Evolutionary conservation across 1,139 yeast genomes (phyloP), one percentile per base, ranked within the genome.

Genomic region (Scheffersomyces illinoinensis): DNA sequence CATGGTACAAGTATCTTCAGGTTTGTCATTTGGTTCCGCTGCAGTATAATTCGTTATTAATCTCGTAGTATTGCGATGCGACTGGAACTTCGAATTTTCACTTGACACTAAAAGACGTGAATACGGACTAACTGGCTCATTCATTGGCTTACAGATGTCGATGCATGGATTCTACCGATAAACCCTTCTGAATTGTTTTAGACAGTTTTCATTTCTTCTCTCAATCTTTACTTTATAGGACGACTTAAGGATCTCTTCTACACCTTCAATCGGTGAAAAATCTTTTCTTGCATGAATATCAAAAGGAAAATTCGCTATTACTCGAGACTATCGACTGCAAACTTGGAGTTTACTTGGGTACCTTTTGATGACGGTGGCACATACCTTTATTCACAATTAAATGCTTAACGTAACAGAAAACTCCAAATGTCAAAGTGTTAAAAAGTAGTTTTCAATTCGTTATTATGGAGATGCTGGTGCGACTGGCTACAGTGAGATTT

Each of bases 321-420:
- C 43, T 4, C 2, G 17, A 12, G 17, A 33, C 10, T 33, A 33
- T 33, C 17, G 43, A 33, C 43, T 33, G 3, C 17, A 33, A 33
- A 33, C 43, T 33, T 33, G 43, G 43, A 33, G 17, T 10, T 12
- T 3, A 33, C 14, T 33, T 12, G 7, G 17, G 43, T 12, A 33
- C 43, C 43, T 8, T 14, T 10, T 8, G 17, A 12, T 8, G 43
- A 33, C 12, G 43, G 51, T 48, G 21, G n/a, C 26, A 48, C 51
- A 48, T 48, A 48, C 51, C 51, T 48, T 48, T 48, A 48, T 48
- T 24, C 26, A 48, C 51, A 48, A 48, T 48, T 48, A 48, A 48
- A 48, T 48, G 51, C 51, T 48, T 48, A 48, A 48, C 24, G 18
- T 48, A 21, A 48, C 51, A 48, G 51, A 48, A 48, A 24, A 19